phyloP scores from a whole-genome alignment of 2,329 filamentous ascomycete species.

The Aspergillus pseudoterreus region DNA sequence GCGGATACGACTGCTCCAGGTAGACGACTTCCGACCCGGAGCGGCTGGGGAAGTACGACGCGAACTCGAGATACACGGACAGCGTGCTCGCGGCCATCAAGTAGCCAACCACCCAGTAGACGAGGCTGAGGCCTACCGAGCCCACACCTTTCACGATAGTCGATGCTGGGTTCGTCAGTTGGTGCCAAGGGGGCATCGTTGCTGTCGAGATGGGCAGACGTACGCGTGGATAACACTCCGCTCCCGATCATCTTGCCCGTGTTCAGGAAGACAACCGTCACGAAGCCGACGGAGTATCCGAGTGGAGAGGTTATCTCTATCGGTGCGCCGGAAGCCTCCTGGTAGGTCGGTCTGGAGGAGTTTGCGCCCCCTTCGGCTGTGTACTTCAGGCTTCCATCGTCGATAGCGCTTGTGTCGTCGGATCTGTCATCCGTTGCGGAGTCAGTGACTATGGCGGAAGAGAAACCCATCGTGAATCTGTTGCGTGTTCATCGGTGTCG shows the following conservation, averaged over 20 bases:
- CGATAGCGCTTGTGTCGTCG: conserved; percentile 6
- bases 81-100: conserved; percentile 55
- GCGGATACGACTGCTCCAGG: conserved; percentile 64
- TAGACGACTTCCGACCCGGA: conserved; percentile 66
- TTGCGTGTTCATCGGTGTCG: background rate
- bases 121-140: conserved; percentile 58
- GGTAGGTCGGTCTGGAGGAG: conserved; percentile 50
- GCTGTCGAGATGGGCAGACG: conserved; percentile 22
- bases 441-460: background rate
- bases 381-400: conserved; percentile 10
- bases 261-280: conserved; percentile 59
- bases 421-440: background rate
- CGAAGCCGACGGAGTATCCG: conserved; percentile 55
- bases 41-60: conserved; percentile 63
- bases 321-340: conserved; percentile 60
- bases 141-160: conserved; percentile 58
- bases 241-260: conserved; percentile 62
- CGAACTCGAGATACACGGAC: conserved; percentile 60
- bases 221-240: conserved; percentile 63
- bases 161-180: conserved; percentile 43
- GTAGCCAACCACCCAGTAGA: conserved; percentile 64
- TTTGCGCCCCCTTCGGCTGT: conserved; percentile 35
- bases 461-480: background rate
- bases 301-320: conserved; percentile 58
- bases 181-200: background rate